Evolutionary conservation across 2,329 filamentous ascomycete genomes (phyloP), one percentile per base, ranked within the genome.

Genomic region (Fusarium odoratissimum): DNA sequence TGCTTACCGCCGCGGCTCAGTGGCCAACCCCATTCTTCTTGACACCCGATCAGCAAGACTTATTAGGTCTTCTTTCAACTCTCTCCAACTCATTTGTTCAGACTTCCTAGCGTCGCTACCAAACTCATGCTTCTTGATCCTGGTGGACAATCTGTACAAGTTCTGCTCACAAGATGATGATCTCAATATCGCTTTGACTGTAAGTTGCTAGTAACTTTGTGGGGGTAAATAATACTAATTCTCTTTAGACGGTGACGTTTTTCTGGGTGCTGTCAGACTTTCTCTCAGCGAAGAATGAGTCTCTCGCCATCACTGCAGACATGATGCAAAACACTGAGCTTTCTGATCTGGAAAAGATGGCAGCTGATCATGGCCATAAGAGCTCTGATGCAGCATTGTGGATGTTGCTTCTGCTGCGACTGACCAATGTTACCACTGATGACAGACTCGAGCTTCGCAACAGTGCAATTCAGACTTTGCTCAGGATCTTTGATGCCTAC

Each of bases 261-360:
- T 97, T 97, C 80, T 98, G 95, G 94, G 95, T 95, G 60, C 89
- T 98, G 12, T 97, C 95, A 0, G 95, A 98, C 80, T 96, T 95
- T 72, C 86, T 98, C 8, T 91, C 90, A 3, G 83, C 86, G 6
- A 89, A 88, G 73, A 89, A 86, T 60, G 86, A 85, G 64, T 85
- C 87, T 0, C 87, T 91, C 48, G 86, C 87, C 3, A 88, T 92
- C 37, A 90, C 87, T 1, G 83, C 87, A 46, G 85, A 86, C 56
- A 84, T 91, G 66, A 85, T 91, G 62, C 82, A 85, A 48, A 84
- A 86, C 68, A 78, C 86, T 67, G 83, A 89, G 75, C 76, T 76
- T 16, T 72, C 81, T 9, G 91, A 92, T 60, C 83, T 90, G 12
- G 84, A 87, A 21, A 82, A 85, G 44, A 86, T 91, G 55, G 91